Evolutionary conservation across 164 flowering plant species (phyloP).

Genomic region (Sextonia rubra): DNA sequence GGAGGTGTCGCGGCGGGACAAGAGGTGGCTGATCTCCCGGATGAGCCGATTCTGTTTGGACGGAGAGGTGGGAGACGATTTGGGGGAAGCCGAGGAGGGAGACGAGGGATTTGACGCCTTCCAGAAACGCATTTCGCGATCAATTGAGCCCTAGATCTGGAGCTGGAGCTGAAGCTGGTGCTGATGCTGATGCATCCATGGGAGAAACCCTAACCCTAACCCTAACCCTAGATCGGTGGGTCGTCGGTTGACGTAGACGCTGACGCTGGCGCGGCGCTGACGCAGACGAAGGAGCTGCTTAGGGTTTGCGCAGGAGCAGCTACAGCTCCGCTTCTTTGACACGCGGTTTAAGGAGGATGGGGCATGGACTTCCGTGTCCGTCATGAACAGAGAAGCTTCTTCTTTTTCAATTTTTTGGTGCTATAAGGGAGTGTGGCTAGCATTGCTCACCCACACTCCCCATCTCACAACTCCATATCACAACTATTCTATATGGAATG

Average conservation of each 20-base stretch:
- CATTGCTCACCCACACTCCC: too few species aligned
- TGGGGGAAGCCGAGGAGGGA: constrained; percentile 10
- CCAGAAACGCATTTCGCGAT: constrained; percentile 39
- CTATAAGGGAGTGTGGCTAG: not conserved
- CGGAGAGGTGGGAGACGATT: constrained; percentile 7
- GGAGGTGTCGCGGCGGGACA: not conserved
- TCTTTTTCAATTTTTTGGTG: not conserved
- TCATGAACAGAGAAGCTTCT: not conserved
- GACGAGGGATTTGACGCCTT: constrained; percentile 24
- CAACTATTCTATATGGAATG: too few species aligned
- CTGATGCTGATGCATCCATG: not conserved
- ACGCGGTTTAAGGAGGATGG: not conserved
- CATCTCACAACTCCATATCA: too few species aligned
- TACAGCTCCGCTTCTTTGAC: too few species aligned
- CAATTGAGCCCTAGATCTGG: not conserved
- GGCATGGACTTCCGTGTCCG: not conserved
- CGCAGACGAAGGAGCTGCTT: not conserved
- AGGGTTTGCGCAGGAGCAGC: not conserved
- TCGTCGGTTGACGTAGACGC: not conserved
- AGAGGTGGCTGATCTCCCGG: constrained; percentile 1
- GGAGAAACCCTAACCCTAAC: not conserved
- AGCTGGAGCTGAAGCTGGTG: not conserved
- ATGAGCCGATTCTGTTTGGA: constrained; percentile 7
- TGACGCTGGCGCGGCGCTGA: too few species aligned
- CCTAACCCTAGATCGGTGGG: constrained; percentile 6